Base-by-base conservation (phyloP, 208 protist genomes). In the Trichomonas vaginalis region DNA sequence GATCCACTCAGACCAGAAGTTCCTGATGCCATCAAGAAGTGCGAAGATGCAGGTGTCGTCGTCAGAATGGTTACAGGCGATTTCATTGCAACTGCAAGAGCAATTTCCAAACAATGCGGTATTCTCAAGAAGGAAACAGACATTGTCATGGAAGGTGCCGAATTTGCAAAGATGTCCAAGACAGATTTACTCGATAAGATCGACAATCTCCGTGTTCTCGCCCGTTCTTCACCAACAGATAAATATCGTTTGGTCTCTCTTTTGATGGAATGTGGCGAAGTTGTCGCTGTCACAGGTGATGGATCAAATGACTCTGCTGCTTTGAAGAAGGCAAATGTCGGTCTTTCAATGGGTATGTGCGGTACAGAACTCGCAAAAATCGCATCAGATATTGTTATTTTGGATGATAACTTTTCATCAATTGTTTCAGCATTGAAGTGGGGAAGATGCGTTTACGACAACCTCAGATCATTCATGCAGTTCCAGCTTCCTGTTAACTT, bases 401-500 rank as follows among this genome's bases (percentile, higher is more conserved):
- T 95, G 1, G 96, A 96, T 49, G 82, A 96, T 62, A 96, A 96
- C 42, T 97, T 97, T 56, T 61, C 46, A 15, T 96, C 92, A 14
- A 97, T 97, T 80, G 96, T 97, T 32, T n/a, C 27, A 8, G 96
- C 96, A 2, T 98, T 98, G 1, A 98, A 98, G 97, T 99, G 98
- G 98, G 99, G 99, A 42, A 97, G 99, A 62, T 99, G 98, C 96
- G 98, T 99, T 35, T 98, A 98, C 97, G 98, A 99, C 96, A 99
- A 98, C 97, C 99, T 99, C 95, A 97, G 98, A 86, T 99, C 99
- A 97, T 99, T 99, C 97, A 97, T 99, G 47, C 98, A 99, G 97
- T 99, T 99, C 97, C 99, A 99, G 97, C 97, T 99, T 17, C 99
- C 99, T 51, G 98, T 99, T 95, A 99, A 99, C 97, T 96, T 99